Percentiles rank a stretch among this genome's conserved stretches.
These are phyloP conservation scores for Triticum aestivum DNA, from an alignment of 176 grass and related monocot genomes.

Conservation along the genomic window DNA sequence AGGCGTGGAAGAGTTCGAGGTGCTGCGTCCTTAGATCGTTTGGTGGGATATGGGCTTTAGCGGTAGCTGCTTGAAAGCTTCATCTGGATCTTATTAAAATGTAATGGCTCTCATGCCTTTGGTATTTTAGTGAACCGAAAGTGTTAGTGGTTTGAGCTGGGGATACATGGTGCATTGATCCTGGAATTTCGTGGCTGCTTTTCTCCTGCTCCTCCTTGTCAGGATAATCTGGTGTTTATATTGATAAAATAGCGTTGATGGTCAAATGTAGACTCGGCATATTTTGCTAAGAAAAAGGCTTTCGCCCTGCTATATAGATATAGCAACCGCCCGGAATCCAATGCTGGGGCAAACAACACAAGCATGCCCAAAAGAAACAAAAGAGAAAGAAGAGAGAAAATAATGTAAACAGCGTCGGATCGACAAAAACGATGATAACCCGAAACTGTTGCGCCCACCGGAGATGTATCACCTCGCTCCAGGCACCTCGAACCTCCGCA, in stretches of 20 bases:
- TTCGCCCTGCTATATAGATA: too few relatives aligned
- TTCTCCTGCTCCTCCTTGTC: constrained; percentile 16
- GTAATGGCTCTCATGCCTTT: constrained; percentile 24
- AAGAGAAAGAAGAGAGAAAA: too few relatives aligned
- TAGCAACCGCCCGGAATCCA: too few relatives aligned
- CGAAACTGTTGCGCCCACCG: too few relatives aligned
- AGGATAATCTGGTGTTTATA: constrained; percentile 8
- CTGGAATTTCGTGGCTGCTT: constrained; percentile 26
- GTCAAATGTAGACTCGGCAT: neutral
- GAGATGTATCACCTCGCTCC: too few relatives aligned
- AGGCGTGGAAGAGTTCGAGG: constrained; percentile 43
- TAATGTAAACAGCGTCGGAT: too few relatives aligned
- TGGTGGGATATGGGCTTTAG: constrained; percentile 83
- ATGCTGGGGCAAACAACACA: too few relatives aligned
- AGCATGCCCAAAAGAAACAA: too few relatives aligned
- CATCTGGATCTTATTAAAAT: constrained; percentile 58
- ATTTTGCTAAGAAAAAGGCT: too few relatives aligned
- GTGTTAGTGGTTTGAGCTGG: constrained; percentile 30
- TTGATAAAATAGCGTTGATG: neutral
- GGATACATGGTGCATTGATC: constrained; percentile 4
- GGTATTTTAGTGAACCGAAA: constrained; percentile 39
- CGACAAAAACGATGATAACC: too few relatives aligned
- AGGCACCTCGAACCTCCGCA: too few relatives aligned
- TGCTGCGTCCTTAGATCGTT: constrained; percentile 59
- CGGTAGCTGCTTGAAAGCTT: constrained; percentile 92